Conservation (phyloP, 441 rosid genomes). For the Lepidium campestre region DNA sequence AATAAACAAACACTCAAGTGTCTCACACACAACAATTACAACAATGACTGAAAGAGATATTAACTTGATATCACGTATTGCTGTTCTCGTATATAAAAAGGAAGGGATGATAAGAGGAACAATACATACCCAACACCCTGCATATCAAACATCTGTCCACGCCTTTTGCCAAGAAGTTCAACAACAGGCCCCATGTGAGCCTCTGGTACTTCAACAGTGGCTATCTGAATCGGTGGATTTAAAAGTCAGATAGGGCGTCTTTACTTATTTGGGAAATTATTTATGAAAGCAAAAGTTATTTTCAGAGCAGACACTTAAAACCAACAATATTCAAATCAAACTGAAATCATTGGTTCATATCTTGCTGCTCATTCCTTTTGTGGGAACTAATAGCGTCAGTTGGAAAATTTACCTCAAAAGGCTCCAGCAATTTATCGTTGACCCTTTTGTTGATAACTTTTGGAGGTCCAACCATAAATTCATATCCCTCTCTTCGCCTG, state of each 20-base stretch:
- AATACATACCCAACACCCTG: conserved; percentile 71
- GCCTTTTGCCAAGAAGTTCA: conserved; percentile 96
- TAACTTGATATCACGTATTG: background rate
- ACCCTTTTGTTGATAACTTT: conserved; percentile 86
- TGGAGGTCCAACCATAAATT: conserved; percentile 98
- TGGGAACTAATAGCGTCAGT: background rate
- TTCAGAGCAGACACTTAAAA: background rate
- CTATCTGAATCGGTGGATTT: conserved; percentile 49
- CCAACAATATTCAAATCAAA: conserved; percentile 2
- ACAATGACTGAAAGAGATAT: background rate
- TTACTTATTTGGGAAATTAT: background rate
- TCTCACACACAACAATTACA: background rate
- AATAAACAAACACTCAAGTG: background rate
- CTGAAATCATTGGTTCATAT: background rate
- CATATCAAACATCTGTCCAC: conserved; percentile 96
- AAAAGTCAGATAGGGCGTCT: background rate
- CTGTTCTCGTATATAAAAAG: background rate
- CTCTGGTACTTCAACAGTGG: conserved; percentile 96
- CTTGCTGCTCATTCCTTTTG: conserved; percentile 2
- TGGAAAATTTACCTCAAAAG: conserved; percentile 64
- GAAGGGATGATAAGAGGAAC: conserved; percentile 1
- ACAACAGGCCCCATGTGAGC: conserved; percentile 94
- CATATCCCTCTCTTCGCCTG: conserved; percentile 99
- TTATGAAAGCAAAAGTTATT: background rate
- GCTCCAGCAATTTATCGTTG: conserved; percentile 76